Evolutionary conservation across 371 early-diverging fungal species (phyloP).

Genomic region (Zychaea mexicana): DNA sequence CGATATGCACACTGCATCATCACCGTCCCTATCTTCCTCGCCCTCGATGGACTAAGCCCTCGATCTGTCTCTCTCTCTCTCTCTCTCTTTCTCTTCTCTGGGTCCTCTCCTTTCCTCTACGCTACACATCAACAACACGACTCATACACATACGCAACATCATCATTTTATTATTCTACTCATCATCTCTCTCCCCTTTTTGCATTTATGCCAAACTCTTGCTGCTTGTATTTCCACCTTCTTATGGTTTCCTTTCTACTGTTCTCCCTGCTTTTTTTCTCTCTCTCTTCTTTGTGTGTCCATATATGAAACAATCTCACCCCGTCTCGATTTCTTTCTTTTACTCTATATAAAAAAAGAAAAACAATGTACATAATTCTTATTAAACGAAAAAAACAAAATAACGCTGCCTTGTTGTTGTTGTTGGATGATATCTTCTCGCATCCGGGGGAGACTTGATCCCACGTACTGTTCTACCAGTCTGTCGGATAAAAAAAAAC

Average conservation of each 20-base stretch:
- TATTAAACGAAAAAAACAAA: too few species aligned
- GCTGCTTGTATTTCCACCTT: neutral
- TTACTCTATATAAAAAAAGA: neutral
- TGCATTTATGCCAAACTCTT: neutral
- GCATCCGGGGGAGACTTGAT: too few species aligned
- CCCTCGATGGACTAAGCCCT: neutral
- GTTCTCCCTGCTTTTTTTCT: neutral
- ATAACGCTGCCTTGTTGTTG: too few species aligned
- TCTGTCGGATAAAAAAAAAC: neutral
- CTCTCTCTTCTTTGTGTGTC: neutral
- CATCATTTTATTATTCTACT: neutral
- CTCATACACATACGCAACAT: neutral
- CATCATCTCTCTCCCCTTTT: neutral
- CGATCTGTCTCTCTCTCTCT: neutral
- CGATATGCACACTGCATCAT: constrained; percentile 8
- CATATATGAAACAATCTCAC: neutral
- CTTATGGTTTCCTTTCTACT: neutral
- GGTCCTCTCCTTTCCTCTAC: neutral
- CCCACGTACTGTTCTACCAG: too few species aligned
- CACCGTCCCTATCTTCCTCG: neutral
- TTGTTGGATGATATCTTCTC: too few species aligned
- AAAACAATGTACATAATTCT: too few species aligned
- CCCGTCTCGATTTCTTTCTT: neutral
- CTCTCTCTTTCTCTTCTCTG: neutral
- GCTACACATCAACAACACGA: neutral